A percentile compares a stretch with the other conserved stretches of the same genome.
Evolutionary conservation across 768 basidiomycete species (phyloP).

Genomic region (Amanita brunnescens): DNA sequence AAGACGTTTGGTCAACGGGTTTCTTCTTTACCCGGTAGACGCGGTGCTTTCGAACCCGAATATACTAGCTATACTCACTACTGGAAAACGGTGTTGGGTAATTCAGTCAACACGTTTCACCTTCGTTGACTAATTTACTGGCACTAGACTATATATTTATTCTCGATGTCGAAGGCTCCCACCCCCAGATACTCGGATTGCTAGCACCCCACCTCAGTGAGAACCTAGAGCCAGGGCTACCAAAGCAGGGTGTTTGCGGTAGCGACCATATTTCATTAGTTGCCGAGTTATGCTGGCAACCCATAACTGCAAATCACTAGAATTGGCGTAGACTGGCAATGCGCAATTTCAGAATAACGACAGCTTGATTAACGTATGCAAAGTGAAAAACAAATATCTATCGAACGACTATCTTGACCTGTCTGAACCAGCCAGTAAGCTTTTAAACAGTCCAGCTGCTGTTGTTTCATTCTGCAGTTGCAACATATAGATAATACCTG

Average conservation of each 20-base stretch:
- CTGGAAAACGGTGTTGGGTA: conserved; percentile 79
- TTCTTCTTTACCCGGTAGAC: conserved; percentile 26
- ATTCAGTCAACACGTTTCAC: conserved; percentile 8
- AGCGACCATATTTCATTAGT: conserved; percentile 84
- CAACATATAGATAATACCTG: conserved; percentile 96
- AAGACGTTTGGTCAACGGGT: conserved; percentile 47
- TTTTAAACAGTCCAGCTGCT: conserved; percentile 79
- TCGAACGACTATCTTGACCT: conserved; percentile 28
- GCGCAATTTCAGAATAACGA: neutral
- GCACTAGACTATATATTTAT: conserved; percentile 84
- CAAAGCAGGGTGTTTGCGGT: conserved; percentile 69
- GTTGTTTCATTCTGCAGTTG: conserved; percentile 86
- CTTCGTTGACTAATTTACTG: conserved; percentile 1
- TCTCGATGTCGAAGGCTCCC: conserved; percentile 32
- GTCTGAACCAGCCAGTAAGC: conserved; percentile 82
- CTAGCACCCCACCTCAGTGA: conserved; percentile 51
- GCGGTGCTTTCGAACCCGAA: conserved; percentile 64
- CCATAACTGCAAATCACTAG: conserved; percentile 8
- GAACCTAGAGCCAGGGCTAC: conserved; percentile 65
- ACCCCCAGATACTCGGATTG: conserved; percentile 38
- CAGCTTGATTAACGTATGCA: neutral
- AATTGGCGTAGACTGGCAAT: neutral
- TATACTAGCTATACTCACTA: conserved; percentile 88
- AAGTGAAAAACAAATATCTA: too few species aligned
- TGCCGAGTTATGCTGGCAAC: conserved; percentile 42